Evolutionary conservation across 768 basidiomycete genomes (phyloP), one percentile per base, ranked within the genome.

Genomic region (Termitomyces eurrhizus): DNA sequence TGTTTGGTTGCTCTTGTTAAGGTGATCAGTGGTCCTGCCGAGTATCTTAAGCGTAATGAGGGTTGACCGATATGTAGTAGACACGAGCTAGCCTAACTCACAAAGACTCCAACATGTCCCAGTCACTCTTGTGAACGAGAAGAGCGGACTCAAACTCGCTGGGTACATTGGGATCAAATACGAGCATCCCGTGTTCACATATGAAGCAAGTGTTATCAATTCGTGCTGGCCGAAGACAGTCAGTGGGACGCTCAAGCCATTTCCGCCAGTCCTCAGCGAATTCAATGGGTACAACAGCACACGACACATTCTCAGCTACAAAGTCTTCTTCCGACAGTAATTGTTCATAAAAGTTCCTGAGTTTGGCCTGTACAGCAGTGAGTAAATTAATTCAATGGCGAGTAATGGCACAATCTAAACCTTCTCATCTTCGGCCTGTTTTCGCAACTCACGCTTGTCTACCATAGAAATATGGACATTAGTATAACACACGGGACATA

Each of bases 361-460:
- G 76, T 66, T 76, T 82, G 39, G 83, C 85, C 90, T 92, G 61
- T 41, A 56, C 62, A 53, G 51, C 36, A 44, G 61, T 67, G 59
- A 67, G 62, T 41, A 13, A 26, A 59, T 37, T 51, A 24, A 18
- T 18, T 37, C 36, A 13, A 14, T 16, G 21, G 50, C 44, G 60
- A 60, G 51, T 67, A 33, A 62, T 39, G 44, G 42, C 46, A 39
- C 18, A 53, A n/a, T 36, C 52, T 58, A 33, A 57, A 88, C 92
- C 85, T 90, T 92, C 74, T 93, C 92, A 21, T 88, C 85, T 68
- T 92, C 92, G 29, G 88, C 88, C 58, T 78, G 81, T 69, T 79
- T 86, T 44, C 88, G 84, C 45, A 80, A 63, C 63, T 84, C 86
- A 44, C 79, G 81, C 66, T 82, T 88, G 61, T 84, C 86, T 66